phyloP scores from a whole-genome alignment of 306 rosid genomes.

The Potentilla sterilis region DNA sequence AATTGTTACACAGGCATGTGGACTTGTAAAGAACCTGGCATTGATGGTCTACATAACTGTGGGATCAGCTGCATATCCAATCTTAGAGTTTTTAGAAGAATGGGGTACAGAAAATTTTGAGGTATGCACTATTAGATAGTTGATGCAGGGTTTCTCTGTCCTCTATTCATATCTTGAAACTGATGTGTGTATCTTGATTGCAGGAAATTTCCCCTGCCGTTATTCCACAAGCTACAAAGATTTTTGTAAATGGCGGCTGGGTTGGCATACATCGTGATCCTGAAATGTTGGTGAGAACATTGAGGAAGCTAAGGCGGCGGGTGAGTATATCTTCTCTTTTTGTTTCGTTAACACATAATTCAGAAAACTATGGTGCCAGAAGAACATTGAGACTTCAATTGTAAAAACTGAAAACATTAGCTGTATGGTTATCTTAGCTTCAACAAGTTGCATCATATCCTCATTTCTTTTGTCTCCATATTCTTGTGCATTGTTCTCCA shows the following conservation, averaged over 20 bases:
- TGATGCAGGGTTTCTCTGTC: constrained; percentile 15
- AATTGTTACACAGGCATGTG: constrained; percentile 75
- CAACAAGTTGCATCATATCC: background rate
- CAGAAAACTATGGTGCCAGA: background rate
- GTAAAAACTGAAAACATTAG: background rate
- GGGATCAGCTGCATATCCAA: constrained; percentile 98
- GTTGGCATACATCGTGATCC: constrained; percentile 99
- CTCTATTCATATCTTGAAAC: constrained; percentile 19
- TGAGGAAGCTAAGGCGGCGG: constrained; percentile 88
- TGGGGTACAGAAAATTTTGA: constrained; percentile 99
- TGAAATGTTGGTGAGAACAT: constrained; percentile 95
- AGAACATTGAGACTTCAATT: background rate
- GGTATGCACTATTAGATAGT: constrained; percentile 39
- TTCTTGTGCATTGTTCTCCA: background rate
- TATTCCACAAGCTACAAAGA: constrained; percentile 93
- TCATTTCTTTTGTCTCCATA: background rate
- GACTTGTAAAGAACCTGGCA: constrained; percentile 96
- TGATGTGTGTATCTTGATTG: constrained; percentile 18
- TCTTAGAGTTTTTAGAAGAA: constrained; percentile 95
- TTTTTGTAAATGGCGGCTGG: constrained; percentile 99
- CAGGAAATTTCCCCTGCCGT: constrained; percentile 98
- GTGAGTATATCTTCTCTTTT: constrained; percentile 41
- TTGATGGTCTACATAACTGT: constrained; percentile 98
- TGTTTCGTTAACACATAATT: background rate
- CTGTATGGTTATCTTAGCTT: background rate